phyloP scores from a whole-genome alignment of 2,329 filamentous ascomycete genomes.

The Teratosphaeria nubilosa region DNA sequence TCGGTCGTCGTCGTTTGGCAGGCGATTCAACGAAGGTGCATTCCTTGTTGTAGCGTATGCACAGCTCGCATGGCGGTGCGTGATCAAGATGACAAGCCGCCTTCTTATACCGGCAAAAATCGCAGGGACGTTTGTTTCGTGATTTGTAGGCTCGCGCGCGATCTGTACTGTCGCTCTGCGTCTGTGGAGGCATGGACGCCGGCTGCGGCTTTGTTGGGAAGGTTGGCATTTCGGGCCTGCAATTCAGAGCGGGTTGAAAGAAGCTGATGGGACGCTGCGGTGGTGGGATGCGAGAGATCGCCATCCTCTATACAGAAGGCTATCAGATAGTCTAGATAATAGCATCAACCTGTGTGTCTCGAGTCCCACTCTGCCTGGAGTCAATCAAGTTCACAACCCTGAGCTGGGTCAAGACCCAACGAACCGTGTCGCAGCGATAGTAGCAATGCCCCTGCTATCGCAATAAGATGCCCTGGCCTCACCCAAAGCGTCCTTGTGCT shows the following conservation, averaged over 20 bases:
- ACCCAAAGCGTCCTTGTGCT: neutral
- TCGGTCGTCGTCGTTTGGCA: conserved; percentile 24
- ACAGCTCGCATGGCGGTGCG: conserved; percentile 34
- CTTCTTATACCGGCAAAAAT: conserved; percentile 38
- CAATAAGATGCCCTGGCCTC: neutral
- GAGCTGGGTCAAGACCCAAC: neutral
- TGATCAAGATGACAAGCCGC: conserved; percentile 36
- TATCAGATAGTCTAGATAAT: neutral
- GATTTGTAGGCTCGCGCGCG: conserved; percentile 28
- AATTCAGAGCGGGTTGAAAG: conserved; percentile 3
- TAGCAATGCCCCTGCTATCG: neutral
- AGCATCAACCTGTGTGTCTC: neutral
- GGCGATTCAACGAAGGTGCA: conserved; percentile 37
- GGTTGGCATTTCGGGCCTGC: conserved; percentile 11
- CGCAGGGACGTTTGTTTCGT: conserved; percentile 33
- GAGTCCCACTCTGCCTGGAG: neutral
- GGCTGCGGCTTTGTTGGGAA: conserved; percentile 5
- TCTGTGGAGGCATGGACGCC: conserved; percentile 2
- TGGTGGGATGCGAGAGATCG: conserved; percentile 5
- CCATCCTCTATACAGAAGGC: conserved; percentile 3
- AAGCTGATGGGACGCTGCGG: conserved; percentile 4
- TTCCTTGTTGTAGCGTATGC: conserved; percentile 32
- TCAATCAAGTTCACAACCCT: neutral
- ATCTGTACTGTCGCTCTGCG: conserved; percentile 10
- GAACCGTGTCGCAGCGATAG: neutral